Base-by-base conservation (phyloP, 805 yeast genomes). In the Candida corydali region DNA sequence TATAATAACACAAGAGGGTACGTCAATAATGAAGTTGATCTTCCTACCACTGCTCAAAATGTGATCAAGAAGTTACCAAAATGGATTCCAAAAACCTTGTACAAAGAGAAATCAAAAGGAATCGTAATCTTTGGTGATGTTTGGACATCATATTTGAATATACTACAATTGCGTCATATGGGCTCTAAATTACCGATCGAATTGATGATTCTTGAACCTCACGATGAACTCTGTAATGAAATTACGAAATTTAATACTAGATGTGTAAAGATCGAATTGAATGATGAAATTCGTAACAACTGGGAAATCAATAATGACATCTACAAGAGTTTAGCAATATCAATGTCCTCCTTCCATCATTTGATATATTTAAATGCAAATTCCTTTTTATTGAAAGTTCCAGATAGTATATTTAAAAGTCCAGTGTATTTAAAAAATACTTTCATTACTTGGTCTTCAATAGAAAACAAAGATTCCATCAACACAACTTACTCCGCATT, bases 331-430 rank as follows among this genome's bases (percentile, higher is more conserved):
- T 55, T 73, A 33, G 71, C 94, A 0, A 51, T 86, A 25, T 59
- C 85, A 39, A 76, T 81, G 7, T 82, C 93, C 0, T 46, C 52
- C n/a, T 75, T 75, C 45, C 70, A 69, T 40, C 60, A 68, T 33
- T 59, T 73, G 8, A 46, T 75, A 29, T 63, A 73, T 38, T 44
- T 75, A 24, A 80, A 74, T 47, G 65, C 76, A 11, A 79, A 75
- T 48, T 65, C 73, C 43, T 60, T 69, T 43, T 75, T 71, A 2
- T 52, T 64, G 7, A 47, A 42, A 24, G 56, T 61, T 45, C 57
- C 70, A 12, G 76, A 74, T 35, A 55, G 57, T 34, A 59, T 80
- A 26, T 73, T 79, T 37, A 51, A 55, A 1, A 65, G 75, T 23
- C 51, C 61, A 11, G 61, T 65, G 5, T 78, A 61, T 55, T 45